Percentiles rank a stretch among this genome's conserved stretches.
phyloP scores from a whole-genome alignment of 257 asterid species.

The Asclepias syriaca region DNA sequence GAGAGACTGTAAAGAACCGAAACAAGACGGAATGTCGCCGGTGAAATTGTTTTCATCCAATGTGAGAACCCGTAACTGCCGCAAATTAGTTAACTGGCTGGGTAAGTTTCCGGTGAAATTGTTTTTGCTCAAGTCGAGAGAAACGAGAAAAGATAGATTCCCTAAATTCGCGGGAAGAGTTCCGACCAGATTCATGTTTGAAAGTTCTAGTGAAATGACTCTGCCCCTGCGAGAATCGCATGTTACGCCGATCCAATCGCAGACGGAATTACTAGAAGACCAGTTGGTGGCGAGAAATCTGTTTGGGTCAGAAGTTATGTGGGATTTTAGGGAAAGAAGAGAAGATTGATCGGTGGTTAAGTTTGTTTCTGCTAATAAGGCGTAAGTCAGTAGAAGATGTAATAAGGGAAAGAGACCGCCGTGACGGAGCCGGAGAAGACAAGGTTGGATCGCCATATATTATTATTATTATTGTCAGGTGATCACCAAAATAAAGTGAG shows the following conservation, averaged over 20 bases:
- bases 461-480: no score
- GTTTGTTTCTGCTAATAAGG: not conserved
- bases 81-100: not conserved
- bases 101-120: slow-evolving; percentile 15
- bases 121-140: slow-evolving; percentile 16
- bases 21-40: slow-evolving; percentile 10
- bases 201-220: slow-evolving; percentile 15
- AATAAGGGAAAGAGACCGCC: not conserved
- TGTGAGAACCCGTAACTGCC: not conserved
- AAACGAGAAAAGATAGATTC: slow-evolving; percentile 23
- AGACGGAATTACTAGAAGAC: slow-evolving; percentile 10
- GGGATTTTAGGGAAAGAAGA: slow-evolving; percentile 21
- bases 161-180: slow-evolving; percentile 23
- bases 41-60: not conserved
- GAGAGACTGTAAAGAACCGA: slow-evolving; percentile 1
- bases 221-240: slow-evolving; percentile 14
- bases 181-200: slow-evolving; percentile 20
- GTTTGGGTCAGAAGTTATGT: slow-evolving; percentile 7
- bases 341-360: slow-evolving; percentile 16
- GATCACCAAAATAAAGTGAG: no score
- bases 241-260: slow-evolving; percentile 27
- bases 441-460: not conserved
- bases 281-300: slow-evolving; percentile 12
- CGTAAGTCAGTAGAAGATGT: not conserved
- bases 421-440: not conserved